Percentiles rank a stretch among this genome's conserved stretches.
Conservation (phyloP, 805 yeast species). For the Pichia pseudocactophila region DNA sequence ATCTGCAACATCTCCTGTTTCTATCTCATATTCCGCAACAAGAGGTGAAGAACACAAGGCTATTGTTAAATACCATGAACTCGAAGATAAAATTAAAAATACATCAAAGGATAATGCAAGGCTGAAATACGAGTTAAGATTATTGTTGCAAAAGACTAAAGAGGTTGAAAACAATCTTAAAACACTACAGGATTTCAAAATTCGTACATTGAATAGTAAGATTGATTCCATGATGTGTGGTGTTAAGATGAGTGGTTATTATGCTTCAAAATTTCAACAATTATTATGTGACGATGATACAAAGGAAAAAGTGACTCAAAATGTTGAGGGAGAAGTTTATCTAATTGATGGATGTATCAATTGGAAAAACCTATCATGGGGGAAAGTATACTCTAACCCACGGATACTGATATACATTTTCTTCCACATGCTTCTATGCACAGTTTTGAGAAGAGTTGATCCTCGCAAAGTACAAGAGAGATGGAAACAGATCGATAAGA, state of each 20-base stretch:
- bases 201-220: conserved; percentile 15
- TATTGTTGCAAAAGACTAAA: conserved; percentile 48
- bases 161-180: conserved; percentile 54
- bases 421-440: conserved; percentile 12
- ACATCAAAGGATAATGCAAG: conserved; percentile 49
- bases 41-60: conserved; percentile 11
- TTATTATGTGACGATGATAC: background rate
- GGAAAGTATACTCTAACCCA: conserved; percentile 14
- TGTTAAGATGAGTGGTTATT: background rate
- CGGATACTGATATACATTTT: conserved; percentile 17
- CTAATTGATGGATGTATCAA: conserved; percentile 6
- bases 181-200: conserved; percentile 32
- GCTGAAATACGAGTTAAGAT: conserved; percentile 55
- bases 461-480: conserved; percentile 19
- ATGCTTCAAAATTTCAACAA: background rate
- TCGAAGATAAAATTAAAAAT: conserved; percentile 36
- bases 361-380: conserved; percentile 9
- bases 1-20: conserved; percentile 4
- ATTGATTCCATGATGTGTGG: conserved; percentile 8
- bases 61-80: conserved; percentile 19
- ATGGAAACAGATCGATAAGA: conserved; percentile 24
- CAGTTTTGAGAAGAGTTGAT: conserved; percentile 13
- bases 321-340: background rate
- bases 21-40: background rate
- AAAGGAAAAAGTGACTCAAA: background rate